phyloP scores from a whole-genome alignment of 176 grass and related monocot genomes.

The Carex littledalei region DNA sequence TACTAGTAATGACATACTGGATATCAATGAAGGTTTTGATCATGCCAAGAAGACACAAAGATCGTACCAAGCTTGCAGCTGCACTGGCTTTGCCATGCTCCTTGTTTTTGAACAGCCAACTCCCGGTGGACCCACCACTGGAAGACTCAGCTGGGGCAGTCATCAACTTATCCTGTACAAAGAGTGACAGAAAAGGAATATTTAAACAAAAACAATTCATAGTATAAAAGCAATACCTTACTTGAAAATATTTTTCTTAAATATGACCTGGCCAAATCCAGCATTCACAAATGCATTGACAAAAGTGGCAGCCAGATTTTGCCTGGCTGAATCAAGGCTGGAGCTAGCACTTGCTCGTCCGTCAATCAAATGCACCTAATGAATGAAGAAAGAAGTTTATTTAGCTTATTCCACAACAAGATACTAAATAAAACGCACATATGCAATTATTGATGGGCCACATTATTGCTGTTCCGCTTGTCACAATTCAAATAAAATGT shows the following conservation, averaged over 20 bases:
- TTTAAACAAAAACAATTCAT: conserved; percentile 2
- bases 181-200: conserved; percentile 15
- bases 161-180: conserved; percentile 94
- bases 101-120: conserved; percentile 97
- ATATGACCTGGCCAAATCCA: conserved; percentile 87
- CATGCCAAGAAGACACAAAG: background rate
- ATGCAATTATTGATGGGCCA: background rate
- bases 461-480: background rate
- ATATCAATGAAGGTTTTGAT: background rate
- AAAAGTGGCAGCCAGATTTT: conserved; percentile 93
- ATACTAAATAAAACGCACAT: background rate
- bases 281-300: conserved; percentile 99
- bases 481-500: background rate
- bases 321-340: conserved; percentile 94
- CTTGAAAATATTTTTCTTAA: background rate
- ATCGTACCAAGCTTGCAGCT: conserved; percentile 81
- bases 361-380: conserved; percentile 92
- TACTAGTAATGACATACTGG: conserved; percentile 16
- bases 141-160: conserved; percentile 74
- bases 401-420: background rate
- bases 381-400: conserved; percentile 19
- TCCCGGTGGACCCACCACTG: conserved; percentile 66
- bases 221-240: background rate
- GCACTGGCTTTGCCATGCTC: conserved; percentile 95
- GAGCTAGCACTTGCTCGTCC: conserved; percentile 80